Percentiles rank a stretch among this genome's conserved stretches.
These are phyloP conservation scores for Mycosarcoma mackinlayi DNA, from an alignment of 1,284 basidiomycete species.

Conservation along the genomic window DNA sequence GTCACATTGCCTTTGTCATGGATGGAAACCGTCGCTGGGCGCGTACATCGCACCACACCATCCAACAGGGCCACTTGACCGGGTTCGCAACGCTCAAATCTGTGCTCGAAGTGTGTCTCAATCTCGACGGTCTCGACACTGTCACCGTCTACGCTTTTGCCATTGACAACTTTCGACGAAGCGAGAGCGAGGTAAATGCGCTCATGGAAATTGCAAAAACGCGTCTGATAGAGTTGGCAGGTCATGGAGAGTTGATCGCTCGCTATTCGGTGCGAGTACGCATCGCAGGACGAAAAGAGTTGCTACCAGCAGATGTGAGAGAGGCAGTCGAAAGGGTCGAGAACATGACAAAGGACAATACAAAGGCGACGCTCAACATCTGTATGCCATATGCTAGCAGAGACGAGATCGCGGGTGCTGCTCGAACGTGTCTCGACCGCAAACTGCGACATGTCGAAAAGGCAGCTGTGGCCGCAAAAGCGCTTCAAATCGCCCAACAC, in stretches of 20 bases:
- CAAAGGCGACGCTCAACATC: conserved; percentile 88
- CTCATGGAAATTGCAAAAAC: conserved; percentile 86
- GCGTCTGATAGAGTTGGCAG: conserved; percentile 83
- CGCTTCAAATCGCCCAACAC: background rate
- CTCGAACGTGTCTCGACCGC: conserved; percentile 24
- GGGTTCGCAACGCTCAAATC: conserved; percentile 85
- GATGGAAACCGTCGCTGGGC: conserved; percentile 97
- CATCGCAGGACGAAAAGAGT: conserved; percentile 79
- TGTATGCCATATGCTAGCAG: conserved; percentile 93
- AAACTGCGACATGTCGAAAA: conserved; percentile 40
- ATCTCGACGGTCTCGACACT: conserved; percentile 67
- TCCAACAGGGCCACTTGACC: conserved; percentile 78
- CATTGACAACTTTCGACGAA: conserved; percentile 96
- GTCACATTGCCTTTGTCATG: conserved; percentile 96
- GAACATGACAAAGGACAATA: conserved; percentile 80
- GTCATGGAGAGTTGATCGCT: conserved; percentile 73
- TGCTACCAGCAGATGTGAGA: conserved; percentile 83
- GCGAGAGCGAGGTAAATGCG: conserved; percentile 83
- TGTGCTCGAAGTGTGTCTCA: conserved; percentile 66
- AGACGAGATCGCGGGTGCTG: conserved; percentile 79
- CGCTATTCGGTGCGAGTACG: conserved; percentile 84
- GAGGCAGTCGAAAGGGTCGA: conserved; percentile 81
- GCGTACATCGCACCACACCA: conserved; percentile 68
- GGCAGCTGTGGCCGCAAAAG: conserved; percentile 12
- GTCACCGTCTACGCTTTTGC: conserved; percentile 96